A percentile compares a stretch with the other conserved stretches of the same genome.
Evolutionary conservation across 306 rosid species (phyloP).

Genomic region (Medicago truncatula): DNA sequence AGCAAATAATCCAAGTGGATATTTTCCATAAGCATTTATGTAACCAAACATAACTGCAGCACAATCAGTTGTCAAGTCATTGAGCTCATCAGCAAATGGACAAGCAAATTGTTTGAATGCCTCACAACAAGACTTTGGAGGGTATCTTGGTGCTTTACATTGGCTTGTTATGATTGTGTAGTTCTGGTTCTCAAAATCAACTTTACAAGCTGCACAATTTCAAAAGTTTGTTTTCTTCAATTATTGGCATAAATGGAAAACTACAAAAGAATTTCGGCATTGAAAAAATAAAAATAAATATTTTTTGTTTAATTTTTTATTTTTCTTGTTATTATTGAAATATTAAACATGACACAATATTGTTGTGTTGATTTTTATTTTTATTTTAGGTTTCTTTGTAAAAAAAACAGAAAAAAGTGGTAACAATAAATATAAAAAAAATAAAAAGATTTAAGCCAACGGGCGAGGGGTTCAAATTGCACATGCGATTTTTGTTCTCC

Average conservation of each 20-base stretch:
- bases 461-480: too few relatives aligned
- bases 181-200: conserved; percentile 71
- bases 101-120: conserved; percentile 91
- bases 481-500: too few relatives aligned
- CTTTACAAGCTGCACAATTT: conserved; percentile 60
- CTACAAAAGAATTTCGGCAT: not conserved
- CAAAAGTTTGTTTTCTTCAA: not conserved
- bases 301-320: too few relatives aligned
- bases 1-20: conserved; percentile 90
- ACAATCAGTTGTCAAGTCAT: conserved; percentile 62
- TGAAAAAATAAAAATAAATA: not conserved
- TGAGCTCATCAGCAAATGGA: conserved; percentile 51
- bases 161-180: conserved; percentile 82
- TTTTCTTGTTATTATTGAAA: too few relatives aligned
- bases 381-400: too few relatives aligned
- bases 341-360: too few relatives aligned
- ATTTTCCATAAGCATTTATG: conserved; percentile 80
- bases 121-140: conserved; percentile 63
- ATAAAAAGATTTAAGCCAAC: too few relatives aligned
- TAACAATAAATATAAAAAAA: not conserved
- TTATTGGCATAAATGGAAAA: not conserved
- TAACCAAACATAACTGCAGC: conserved; percentile 82
- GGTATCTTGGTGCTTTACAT: conserved; percentile 89
- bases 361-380: too few relatives aligned
- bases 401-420: too few relatives aligned